Conservation (phyloP, 176 grass and related monocot species). For the Triticum timopheevii region DNA sequence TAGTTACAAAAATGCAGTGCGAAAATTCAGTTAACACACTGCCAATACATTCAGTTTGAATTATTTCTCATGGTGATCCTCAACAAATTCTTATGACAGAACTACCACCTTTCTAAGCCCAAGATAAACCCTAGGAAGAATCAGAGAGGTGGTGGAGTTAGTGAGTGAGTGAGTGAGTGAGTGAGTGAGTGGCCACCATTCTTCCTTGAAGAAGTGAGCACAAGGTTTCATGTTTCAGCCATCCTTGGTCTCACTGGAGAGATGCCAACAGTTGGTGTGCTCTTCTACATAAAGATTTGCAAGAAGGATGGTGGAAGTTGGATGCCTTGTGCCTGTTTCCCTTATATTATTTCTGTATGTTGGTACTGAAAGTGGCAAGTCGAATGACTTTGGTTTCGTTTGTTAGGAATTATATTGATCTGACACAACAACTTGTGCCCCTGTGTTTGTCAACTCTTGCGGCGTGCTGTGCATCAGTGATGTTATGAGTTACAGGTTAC, state of each 20-base stretch:
- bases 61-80: too few species aligned
- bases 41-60: too few species aligned
- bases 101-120: too few species aligned
- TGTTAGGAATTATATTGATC: constrained; percentile 42
- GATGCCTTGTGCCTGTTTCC: constrained; percentile 5
- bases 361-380: constrained; percentile 20
- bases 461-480: constrained; percentile 6
- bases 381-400: constrained; percentile 25
- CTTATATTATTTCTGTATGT: constrained; percentile 19
- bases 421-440: constrained; percentile 15
- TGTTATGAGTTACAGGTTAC: background rate
- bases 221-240: constrained; percentile 50
- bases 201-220: constrained; percentile 44
- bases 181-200: constrained; percentile 39
- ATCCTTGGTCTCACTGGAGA: constrained; percentile 37
- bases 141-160: constrained; percentile 31
- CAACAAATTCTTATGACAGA: too few species aligned
- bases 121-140: too few species aligned
- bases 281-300: constrained; percentile 41
- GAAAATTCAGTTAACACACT: too few species aligned
- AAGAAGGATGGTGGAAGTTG: constrained; percentile 35
- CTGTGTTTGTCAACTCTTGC: constrained; percentile 3
- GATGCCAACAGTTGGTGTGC: constrained; percentile 37
- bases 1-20: too few species aligned
- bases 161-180: background rate